Percentiles rank a stretch among this genome's conserved stretches.
phyloP scores from a whole-genome alignment of 768 basidiomycete genomes.

The Russula griseocarnosa region DNA sequence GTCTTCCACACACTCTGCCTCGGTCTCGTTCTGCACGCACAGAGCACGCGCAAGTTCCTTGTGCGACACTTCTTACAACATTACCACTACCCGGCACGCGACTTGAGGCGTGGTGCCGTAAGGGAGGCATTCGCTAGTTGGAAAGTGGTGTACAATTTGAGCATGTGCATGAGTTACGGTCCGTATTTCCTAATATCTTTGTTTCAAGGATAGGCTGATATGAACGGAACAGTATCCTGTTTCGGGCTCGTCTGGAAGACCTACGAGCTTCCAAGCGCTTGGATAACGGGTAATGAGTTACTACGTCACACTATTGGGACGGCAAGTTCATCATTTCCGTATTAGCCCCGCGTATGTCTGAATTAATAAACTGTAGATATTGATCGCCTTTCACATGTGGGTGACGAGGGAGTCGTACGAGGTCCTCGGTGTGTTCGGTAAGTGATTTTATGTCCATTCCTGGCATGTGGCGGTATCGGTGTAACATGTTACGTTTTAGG shows the following conservation, averaged over 20 bases:
- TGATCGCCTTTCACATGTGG: slow-evolving; percentile 90
- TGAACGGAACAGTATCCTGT: slow-evolving; percentile 61
- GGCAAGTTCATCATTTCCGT: slow-evolving; percentile 45
- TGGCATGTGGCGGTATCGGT: not conserved
- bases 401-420: slow-evolving; percentile 86
- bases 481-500: slow-evolving; percentile 43
- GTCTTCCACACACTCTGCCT: slow-evolving; percentile 85
- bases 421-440: slow-evolving; percentile 90
- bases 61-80: slow-evolving; percentile 94
- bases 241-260: slow-evolving; percentile 85
- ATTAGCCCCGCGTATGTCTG: slow-evolving; percentile 1
- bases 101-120: slow-evolving; percentile 72
- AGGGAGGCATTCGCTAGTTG: slow-evolving; percentile 93
- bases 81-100: slow-evolving; percentile 78
- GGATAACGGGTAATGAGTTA: slow-evolving; percentile 84
- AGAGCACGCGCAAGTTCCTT: slow-evolving; percentile 81
- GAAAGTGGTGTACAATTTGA: slow-evolving; percentile 90
- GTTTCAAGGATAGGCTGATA: not conserved
- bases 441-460: slow-evolving; percentile 23
- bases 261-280: slow-evolving; percentile 74
- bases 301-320: slow-evolving; percentile 84
- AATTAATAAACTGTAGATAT: slow-evolving; percentile 45
- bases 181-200: slow-evolving; percentile 27
- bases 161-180: slow-evolving; percentile 95
- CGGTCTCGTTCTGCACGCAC: slow-evolving; percentile 77